Evolutionary conservation across 768 basidiomycete species (phyloP), one percentile per base, ranked within the genome.

Genomic region (Leccinum variicolor): DNA sequence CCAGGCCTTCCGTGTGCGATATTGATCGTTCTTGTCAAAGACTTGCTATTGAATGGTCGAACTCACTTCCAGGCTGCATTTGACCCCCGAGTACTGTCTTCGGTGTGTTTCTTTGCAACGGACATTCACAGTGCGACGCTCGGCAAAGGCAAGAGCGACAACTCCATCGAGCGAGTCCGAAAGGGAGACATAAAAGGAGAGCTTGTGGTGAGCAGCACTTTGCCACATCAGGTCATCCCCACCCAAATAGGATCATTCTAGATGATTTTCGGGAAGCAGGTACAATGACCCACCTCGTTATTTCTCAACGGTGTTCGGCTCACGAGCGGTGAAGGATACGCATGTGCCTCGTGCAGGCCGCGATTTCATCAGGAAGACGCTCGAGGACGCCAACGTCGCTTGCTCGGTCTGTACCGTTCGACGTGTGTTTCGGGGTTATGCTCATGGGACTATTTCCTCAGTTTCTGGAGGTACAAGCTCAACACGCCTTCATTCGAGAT

Each of bases 201-300:
- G 68, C 74, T 97, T 13, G 86, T 92, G 63, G 91, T 91, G 73
- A 57, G 88, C 70, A 31, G 8, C 17, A 39, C 36, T 45, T 29
- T 25, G 2, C 45, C 3, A 57, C 29, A 25, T 34, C 7, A n/a
- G 4, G 2, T 21, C 1, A 8, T 48, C 25, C 31, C 29, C n/a
- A 15, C 43, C 29, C 58, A 11, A 56, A 47, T 3, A n/a, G 29
- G n/a, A 14, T 34, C 29, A 39, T 36, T 54, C 25, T 19, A 94
- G 84, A 89, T 97, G 89, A 93, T 98, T 53, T 98, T 98, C 67
- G 96, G 96, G 7, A 94, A 95, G 70, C 92, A 95, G 80, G 91
- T 85, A 64, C 36, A 54, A 75, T 59, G 7, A 11, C 29, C 14
- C 11, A 1, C 26, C 6, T 34, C 49, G 17, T 34, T 43, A 41